Evolutionary conservation across 768 basidiomycete genomes (phyloP).

Genomic region (Mycena chlorophos): DNA sequence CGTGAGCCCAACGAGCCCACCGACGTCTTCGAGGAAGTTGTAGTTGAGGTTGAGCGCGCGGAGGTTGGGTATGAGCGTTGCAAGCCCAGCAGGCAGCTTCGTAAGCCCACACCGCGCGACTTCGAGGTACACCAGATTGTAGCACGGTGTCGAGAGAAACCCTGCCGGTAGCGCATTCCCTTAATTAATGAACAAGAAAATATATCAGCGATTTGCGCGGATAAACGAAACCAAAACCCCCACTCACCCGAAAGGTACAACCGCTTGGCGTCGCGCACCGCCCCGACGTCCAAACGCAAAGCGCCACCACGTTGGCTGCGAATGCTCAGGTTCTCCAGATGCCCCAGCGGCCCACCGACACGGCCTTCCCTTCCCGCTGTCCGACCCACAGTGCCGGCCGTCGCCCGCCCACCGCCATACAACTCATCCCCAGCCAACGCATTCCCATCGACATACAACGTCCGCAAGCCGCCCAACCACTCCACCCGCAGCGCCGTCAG

Average conservation of each 20-base stretch:
- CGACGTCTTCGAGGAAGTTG: conserved; percentile 84
- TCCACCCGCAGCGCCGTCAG: conserved; percentile 65
- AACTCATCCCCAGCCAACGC: conserved; percentile 37
- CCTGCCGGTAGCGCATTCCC: conserved; percentile 67
- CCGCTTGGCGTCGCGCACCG: conserved; percentile 89
- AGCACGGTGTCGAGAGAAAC: conserved; percentile 75
- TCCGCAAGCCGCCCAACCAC: conserved; percentile 71
- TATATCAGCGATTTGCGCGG: conserved; percentile 17
- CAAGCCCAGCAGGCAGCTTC: conserved; percentile 67
- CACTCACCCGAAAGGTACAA: conserved; percentile 90
- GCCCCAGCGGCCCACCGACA: conserved; percentile 47
- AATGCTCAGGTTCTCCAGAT: conserved; percentile 87
- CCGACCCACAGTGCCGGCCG: conserved; percentile 7
- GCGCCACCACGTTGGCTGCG: conserved; percentile 81
- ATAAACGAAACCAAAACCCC: background rate
- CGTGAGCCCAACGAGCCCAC: conserved; percentile 66
- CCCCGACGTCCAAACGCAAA: conserved; percentile 67
- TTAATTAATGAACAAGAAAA: conserved; percentile 29
- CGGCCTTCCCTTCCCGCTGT: conserved; percentile 9
- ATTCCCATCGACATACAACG: conserved; percentile 92
- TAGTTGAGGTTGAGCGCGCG: conserved; percentile 94
- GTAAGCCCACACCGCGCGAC: conserved; percentile 83
- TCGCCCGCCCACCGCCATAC: conserved; percentile 4
- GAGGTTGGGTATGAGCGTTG: conserved; percentile 74
- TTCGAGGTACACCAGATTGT: conserved; percentile 91